phyloP scores from a whole-genome alignment of 2,329 filamentous ascomycete genomes.

The Leptoxyphium fumago region DNA sequence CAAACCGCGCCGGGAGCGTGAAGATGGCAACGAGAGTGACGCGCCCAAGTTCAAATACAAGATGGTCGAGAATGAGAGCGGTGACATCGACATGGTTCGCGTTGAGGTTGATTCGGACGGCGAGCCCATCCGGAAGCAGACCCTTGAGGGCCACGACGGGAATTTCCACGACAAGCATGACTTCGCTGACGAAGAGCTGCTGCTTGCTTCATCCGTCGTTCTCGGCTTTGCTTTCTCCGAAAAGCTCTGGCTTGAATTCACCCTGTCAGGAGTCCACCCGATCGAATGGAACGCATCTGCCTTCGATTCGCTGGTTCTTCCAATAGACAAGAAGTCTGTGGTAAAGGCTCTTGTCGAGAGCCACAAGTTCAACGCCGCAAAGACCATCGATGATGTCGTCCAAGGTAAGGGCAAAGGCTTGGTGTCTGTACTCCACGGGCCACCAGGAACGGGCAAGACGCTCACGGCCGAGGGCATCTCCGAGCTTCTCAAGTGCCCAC shows the following conservation, averaged over 20 bases:
- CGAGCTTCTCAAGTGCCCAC: conserved; percentile 63
- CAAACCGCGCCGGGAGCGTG: conserved; percentile 36
- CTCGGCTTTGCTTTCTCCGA: conserved; percentile 78
- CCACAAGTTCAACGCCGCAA: conserved; percentile 66
- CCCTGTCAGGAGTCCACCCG: conserved; percentile 61
- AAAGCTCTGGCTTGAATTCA: conserved; percentile 83
- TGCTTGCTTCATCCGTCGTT: conserved; percentile 72
- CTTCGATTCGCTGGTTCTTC: conserved; percentile 67
- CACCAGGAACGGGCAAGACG: conserved; percentile 78
- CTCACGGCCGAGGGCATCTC: conserved; percentile 77
- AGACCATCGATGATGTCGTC: conserved; percentile 62
- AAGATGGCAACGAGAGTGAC: conserved; percentile 30
- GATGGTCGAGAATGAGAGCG: conserved; percentile 33
- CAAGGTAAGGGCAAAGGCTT: conserved; percentile 74
- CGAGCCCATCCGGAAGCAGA: conserved; percentile 32
- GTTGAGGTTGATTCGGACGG: conserved; percentile 43
- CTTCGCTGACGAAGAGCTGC: conserved; percentile 69
- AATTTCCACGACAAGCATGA: conserved; percentile 19
- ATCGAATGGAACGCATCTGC: conserved; percentile 76
- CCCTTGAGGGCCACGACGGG: conserved; percentile 9
- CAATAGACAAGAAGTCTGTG: conserved; percentile 43
- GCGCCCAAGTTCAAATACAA: conserved; percentile 23
- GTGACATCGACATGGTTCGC: conserved; percentile 36
- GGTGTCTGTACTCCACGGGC: conserved; percentile 68
- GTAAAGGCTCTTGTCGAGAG: conserved; percentile 72